Conservation (phyloP, 345 rosid species). For the Eucalyptus grandis region DNA sequence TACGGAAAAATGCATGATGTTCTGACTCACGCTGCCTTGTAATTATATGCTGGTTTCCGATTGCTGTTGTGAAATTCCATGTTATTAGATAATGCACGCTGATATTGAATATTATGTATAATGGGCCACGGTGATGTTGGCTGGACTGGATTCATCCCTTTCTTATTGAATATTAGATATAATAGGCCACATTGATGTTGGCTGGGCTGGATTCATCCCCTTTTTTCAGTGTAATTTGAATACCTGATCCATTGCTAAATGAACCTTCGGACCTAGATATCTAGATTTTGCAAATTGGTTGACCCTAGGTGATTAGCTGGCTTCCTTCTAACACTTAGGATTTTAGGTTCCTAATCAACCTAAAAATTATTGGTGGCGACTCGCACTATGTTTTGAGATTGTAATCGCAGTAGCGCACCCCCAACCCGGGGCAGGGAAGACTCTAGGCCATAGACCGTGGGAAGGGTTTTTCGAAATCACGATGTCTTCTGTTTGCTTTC, state of each 20-base stretch:
- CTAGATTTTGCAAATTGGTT: neutral
- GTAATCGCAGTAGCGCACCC: neutral
- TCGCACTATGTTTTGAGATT: neutral
- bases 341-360: neutral
- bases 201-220: neutral
- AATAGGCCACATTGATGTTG: neutral
- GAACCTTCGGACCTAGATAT: neutral
- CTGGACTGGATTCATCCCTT: neutral
- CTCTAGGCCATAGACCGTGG: neutral
- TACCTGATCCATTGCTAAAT: neutral
- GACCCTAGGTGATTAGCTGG: neutral
- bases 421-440: neutral
- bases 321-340: neutral
- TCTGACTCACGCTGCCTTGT: neutral
- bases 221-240: accelerated
- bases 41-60: neutral
- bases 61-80: neutral
- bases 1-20: neutral
- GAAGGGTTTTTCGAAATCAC: neutral
- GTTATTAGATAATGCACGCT: neutral
- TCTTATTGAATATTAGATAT: too few species aligned
- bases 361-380: neutral
- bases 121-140: too few species aligned
- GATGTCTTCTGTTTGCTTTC: neutral
- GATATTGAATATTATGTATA: neutral